Base-by-base conservation (phyloP, 2,329 filamentous ascomycete genomes). In the Cylindrodendrum hubeiense region DNA sequence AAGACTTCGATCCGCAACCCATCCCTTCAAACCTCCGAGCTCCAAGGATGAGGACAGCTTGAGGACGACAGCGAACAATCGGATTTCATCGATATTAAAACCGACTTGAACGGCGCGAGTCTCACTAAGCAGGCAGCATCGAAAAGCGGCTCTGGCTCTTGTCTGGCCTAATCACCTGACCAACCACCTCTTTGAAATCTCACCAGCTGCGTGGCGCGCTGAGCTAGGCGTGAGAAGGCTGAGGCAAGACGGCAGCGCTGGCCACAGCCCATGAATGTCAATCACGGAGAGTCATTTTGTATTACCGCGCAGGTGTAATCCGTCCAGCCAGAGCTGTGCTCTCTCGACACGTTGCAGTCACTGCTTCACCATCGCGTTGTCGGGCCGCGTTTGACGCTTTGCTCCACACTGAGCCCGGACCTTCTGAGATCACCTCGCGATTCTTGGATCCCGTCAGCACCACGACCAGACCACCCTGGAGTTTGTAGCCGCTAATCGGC, bases 361-460 rank as follows among this genome's bases (percentile, higher is more conserved):
- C 37, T 39, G 43, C 51, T 43, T 62, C 59, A 43, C 52, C 59
- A 22, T 50, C 47, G 49, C 34, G 26, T 28, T 50, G 46, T 19
- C 21, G 13, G 28, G 46, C 30, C 55, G 55, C 55, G 60, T 26
- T 24, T 37, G 24, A 50, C 15, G 34, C 12, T 33, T 30, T n/a
- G 43, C 54, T 53, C 61, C 55, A 43, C 55, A 59, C 22, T 50
- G 34, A 59, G 50, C 50, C 30, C 24, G 55, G 50, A 34, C 50
- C 22, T 44, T 26, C 17, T 15, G 51, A 44, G 54, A 43, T 44
- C 30, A 41, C 39, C n/a, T 34, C 47, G 47, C 28, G 47, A 30
- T 19, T 21, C 28, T 47, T 49, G 28, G 47, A 21, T 8, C 17
- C 15, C 15, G n/a, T 26, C 34, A 58, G n/a, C n/a, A n/a, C 30